A percentile compares a stretch with the other conserved stretches of the same genome.
Evolutionary conservation across 78 protist species (phyloP).

Genomic region (Diacronema lutheri): DNA sequence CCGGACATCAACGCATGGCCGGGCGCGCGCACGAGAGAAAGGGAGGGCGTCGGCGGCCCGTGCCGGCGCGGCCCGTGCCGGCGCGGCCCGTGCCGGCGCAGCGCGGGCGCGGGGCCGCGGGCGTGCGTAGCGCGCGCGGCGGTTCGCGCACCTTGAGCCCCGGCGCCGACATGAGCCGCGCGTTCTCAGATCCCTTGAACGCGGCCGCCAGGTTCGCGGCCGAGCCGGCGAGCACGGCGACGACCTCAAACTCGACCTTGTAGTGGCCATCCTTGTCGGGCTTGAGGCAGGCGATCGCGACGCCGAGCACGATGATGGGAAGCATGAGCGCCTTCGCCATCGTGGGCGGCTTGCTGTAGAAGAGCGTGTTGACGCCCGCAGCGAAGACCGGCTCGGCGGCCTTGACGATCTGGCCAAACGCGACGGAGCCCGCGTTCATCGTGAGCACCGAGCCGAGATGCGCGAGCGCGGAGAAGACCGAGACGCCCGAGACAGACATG

Average conservation of each 20-base stretch:
- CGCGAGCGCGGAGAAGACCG: background rate
- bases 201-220: constrained; percentile 31
- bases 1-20: background rate
- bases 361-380: background rate
- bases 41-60: background rate
- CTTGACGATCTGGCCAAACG: constrained; percentile 10
- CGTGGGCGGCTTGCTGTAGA: constrained; percentile 10
- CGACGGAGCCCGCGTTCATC: background rate
- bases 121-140: background rate
- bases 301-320: background rate
- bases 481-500: background rate
- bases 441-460: background rate
- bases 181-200: constrained; percentile 39
- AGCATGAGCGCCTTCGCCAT: background rate
- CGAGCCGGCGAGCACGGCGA: constrained; percentile 8
- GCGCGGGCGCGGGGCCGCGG: too few relatives aligned
- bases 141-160: background rate
- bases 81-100: too few relatives aligned
- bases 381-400: constrained; percentile 6
- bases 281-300: background rate
- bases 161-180: constrained; percentile 13
- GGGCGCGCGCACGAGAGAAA: background rate
- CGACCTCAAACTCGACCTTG: background rate
- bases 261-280: too few relatives aligned
- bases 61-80: too few relatives aligned